Percentiles rank a stretch among this genome's conserved stretches.
Conservation (phyloP, 2,329 filamentous ascomycete genomes). For the Sporothrix euskadiensis region DNA sequence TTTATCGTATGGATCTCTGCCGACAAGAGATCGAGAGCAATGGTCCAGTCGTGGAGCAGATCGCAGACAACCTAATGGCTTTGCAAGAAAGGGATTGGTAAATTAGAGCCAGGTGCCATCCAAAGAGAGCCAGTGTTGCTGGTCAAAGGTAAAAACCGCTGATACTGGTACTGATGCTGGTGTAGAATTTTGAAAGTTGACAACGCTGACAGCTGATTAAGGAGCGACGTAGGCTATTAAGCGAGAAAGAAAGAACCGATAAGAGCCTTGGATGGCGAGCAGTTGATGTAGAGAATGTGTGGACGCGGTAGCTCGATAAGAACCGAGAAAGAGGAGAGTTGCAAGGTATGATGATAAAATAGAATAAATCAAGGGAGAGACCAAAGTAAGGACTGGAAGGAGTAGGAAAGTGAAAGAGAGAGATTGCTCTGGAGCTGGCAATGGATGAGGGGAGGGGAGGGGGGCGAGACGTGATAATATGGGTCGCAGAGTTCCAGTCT, state of each 20-base stretch:
- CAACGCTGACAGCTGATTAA: not conserved
- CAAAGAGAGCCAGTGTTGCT: not conserved
- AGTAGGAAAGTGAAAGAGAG: not conserved
- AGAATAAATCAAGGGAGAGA: not conserved
- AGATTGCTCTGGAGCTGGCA: slow-evolving; percentile 16
- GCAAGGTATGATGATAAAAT: not conserved
- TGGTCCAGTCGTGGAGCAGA: not conserved
- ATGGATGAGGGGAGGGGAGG: not conserved
- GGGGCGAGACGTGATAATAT: slow-evolving; percentile 25
- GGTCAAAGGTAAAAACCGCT: not conserved
- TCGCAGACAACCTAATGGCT: not conserved
- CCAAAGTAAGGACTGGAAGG: not conserved
- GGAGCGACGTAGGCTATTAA: not conserved
- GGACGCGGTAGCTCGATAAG: not conserved
- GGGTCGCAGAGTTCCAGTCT: slow-evolving; percentile 13
- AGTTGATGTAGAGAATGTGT: not conserved
- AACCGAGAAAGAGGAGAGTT: not conserved
- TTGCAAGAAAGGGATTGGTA: not conserved
- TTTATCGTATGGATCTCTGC: not conserved
- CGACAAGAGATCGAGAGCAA: not conserved
- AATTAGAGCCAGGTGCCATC: not conserved
- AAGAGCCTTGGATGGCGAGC: not conserved
- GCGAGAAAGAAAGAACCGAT: not conserved
- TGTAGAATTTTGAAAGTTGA: not conserved
- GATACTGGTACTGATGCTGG: not conserved